Base-by-base conservation (phyloP, 371 early-diverging fungal species). In the Lichtheimia ornata region DNA sequence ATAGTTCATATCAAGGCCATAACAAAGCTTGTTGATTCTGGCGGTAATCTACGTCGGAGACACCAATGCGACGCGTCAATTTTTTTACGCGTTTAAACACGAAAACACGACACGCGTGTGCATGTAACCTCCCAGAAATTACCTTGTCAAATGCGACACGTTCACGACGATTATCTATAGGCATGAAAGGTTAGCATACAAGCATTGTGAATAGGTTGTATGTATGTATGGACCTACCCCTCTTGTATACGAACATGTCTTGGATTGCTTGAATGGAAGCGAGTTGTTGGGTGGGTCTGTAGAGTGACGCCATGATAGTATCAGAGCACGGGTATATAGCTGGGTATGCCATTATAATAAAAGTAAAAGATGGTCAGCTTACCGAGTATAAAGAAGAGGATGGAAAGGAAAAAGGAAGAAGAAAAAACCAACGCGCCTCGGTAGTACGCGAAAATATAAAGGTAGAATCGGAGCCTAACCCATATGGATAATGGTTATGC, bases 121-220 rank as follows among this genome's bases (percentile, higher is more conserved):
- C 24, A 41, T 22, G 52, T 28, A 45, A 22, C n/a, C 18, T 14
- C 53, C 18, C 28, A 47, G 18, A 49, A 9, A 25, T 63, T 69
- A 76, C 80, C 85, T 94, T 94, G 81, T 94, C 94, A 64, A 94
- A 94, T 70, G 88, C 89, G 35, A 94, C 95, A 58, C 81, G 81
- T 64, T 94, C 95, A 65, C 82, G 84, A 61, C 90, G 83, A 51
- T 93, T 93, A 70, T 92, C 92, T 90, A 64, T n/a, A 15, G 5
- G 30, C 5, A 28, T 20, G 15, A 18, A 40, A 40, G 30, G 12
- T 40, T 40, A 20, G 14, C 40, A 28, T 28, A 54, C 2, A 2
- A 27, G 3, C 3, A 2, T 53, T 5, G 6, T 25, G n/a, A n/a
- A n/a, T 0, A 30, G 15, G 35, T 15, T 25, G 13, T 5, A 3